These are phyloP conservation scores for Clavispora carvajalis DNA, from an alignment of 805 yeast genomes.

Conservation along the genomic window DNA sequence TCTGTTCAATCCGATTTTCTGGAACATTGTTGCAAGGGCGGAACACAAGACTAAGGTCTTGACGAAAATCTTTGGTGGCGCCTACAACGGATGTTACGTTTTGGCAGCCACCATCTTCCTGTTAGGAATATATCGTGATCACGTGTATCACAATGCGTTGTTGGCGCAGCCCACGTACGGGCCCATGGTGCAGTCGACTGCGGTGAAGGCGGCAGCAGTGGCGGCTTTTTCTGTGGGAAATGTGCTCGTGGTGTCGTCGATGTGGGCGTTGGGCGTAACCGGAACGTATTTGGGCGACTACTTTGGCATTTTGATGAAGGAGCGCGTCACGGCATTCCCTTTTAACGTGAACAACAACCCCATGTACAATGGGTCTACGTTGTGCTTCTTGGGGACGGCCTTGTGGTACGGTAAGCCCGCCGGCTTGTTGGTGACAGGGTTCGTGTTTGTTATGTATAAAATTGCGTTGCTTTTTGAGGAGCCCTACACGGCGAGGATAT, in stretches of 20 bases:
- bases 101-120: conserved; percentile 81
- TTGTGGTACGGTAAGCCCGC: conserved; percentile 86
- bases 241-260: conserved; percentile 72
- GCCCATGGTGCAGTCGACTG: conserved; percentile 38
- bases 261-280: conserved; percentile 90
- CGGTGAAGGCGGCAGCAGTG: conserved; percentile 49
- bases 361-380: conserved; percentile 91
- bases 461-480: conserved; percentile 88
- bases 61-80: conserved; percentile 68
- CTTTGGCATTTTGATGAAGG: conserved; percentile 90
- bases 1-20: conserved; percentile 88
- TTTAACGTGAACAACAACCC: conserved; percentile 89
- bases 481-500: conserved; percentile 91
- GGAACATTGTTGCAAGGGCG: conserved; percentile 88
- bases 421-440: conserved; percentile 65
- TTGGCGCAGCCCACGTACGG: conserved; percentile 62
- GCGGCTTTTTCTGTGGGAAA: conserved; percentile 64
- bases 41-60: conserved; percentile 76
- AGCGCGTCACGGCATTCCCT: conserved; percentile 88
- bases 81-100: conserved; percentile 72
- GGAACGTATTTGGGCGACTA: conserved; percentile 97
- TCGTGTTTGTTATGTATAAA: conserved; percentile 77
- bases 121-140: conserved; percentile 79
- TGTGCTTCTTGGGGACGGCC: conserved; percentile 88
- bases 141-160: conserved; percentile 66